phyloP scores from a whole-genome alignment of 805 yeast genomes.

The Zygosaccharomyces rouxii region DNA sequence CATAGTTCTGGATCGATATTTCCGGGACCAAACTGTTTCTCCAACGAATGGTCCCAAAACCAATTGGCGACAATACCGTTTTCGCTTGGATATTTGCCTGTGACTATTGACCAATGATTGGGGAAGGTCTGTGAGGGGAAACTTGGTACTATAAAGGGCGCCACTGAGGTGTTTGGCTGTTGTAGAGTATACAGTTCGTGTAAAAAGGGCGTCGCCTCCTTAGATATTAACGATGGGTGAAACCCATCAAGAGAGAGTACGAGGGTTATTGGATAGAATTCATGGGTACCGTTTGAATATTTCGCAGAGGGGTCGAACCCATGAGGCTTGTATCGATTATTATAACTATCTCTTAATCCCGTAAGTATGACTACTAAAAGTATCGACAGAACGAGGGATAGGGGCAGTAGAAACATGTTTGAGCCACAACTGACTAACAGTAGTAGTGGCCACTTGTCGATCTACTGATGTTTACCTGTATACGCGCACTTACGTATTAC shows the following conservation, averaged over 20 bases:
- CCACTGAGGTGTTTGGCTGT: slow-evolving; percentile 13
- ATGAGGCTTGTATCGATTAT: neutral
- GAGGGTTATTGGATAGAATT: slow-evolving; percentile 74
- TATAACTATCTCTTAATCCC: slow-evolving; percentile 2
- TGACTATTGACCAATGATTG: slow-evolving; percentile 86
- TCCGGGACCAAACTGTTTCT: slow-evolving; percentile 53
- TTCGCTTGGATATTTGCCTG: slow-evolving; percentile 76
- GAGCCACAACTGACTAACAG: too few species aligned
- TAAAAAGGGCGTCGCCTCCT: slow-evolving; percentile 64
- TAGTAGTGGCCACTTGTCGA: too few species aligned
- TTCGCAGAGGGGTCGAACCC: slow-evolving; percentile 20
- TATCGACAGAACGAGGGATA: neutral
- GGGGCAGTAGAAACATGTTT: neutral
- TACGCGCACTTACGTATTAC: neutral
- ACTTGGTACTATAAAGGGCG: slow-evolving; percentile 82
- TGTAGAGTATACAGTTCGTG: slow-evolving; percentile 50
- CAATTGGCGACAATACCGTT: slow-evolving; percentile 71
- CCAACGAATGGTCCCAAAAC: slow-evolving; percentile 46
- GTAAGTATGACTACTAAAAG: neutral
- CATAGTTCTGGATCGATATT: slow-evolving; percentile 54
- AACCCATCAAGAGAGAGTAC: slow-evolving; percentile 82
- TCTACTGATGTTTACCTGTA: too few species aligned
- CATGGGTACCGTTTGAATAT: slow-evolving; percentile 56
- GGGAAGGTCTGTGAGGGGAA: slow-evolving; percentile 90
- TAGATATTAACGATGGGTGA: slow-evolving; percentile 79